phyloP scores from a whole-genome alignment of 768 basidiomycete species.

The Tubosaeta sp. region DNA sequence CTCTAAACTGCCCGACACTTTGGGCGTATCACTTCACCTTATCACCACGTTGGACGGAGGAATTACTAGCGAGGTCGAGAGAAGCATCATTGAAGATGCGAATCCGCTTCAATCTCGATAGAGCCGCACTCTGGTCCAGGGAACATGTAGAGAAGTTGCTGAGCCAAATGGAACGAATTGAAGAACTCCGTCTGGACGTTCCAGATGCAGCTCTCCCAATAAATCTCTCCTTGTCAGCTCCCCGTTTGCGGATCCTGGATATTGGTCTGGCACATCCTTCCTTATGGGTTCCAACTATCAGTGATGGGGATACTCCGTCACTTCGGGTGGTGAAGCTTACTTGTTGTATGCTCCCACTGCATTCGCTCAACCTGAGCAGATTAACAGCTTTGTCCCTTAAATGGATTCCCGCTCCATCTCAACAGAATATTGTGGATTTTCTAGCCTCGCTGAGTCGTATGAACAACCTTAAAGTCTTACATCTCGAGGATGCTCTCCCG shows the following conservation, averaged over 20 bases:
- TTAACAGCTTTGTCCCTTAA: constrained; percentile 31
- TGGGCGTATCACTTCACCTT: background rate
- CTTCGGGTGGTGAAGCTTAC: background rate
- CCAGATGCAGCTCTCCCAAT: background rate
- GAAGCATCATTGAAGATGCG: background rate
- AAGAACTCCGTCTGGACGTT: background rate
- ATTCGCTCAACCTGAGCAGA: constrained; percentile 4
- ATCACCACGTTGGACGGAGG: background rate
- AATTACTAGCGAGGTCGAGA: background rate
- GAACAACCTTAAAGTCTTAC: no score
- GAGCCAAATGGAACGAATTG: background rate
- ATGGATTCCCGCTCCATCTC: no score
- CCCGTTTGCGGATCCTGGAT: background rate
- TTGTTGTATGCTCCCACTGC: background rate
- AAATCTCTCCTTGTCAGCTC: background rate
- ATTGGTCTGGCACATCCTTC: background rate
- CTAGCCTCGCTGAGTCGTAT: no score
- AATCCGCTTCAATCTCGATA: background rate
- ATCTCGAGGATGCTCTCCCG: no score
- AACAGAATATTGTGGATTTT: no score
- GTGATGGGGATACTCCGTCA: background rate
- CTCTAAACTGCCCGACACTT: background rate
- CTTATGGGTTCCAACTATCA: background rate
- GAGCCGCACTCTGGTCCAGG: background rate
- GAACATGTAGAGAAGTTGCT: background rate